Conservation (phyloP, 2,329 filamentous ascomycete species). For the Pseudogymnoascus sp. region DNA sequence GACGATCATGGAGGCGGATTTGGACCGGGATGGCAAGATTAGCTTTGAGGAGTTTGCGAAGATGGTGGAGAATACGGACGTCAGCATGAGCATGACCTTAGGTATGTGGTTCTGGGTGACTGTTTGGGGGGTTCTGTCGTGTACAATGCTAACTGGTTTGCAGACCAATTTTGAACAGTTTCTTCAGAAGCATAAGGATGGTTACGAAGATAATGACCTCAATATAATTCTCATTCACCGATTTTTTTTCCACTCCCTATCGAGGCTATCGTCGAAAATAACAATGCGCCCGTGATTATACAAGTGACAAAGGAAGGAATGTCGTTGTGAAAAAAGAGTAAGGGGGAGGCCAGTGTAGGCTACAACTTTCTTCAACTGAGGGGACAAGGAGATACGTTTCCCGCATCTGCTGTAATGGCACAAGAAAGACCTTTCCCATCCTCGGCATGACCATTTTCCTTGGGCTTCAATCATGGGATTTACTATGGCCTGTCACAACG, state of each 20-base stretch:
- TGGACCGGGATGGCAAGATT: conserved; percentile 94
- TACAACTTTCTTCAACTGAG: not conserved
- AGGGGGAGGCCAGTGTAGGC: not conserved
- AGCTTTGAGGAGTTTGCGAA: conserved; percentile 98
- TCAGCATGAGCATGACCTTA: conserved; percentile 67
- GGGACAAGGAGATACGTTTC: not conserved
- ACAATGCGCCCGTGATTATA: not conserved
- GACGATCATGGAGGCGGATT: conserved; percentile 98
- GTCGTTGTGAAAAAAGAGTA: not conserved
- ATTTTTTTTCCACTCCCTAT: not conserved
- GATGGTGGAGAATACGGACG: conserved; percentile 94
- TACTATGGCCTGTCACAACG: not conserved
- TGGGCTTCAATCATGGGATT: not conserved
- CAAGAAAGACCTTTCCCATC: not conserved
- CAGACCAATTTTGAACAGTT: conserved; percentile 6
- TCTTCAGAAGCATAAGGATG: conserved; percentile 58
- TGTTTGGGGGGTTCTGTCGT: not conserved
- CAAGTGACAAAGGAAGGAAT: not conserved
- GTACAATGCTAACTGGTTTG: not conserved
- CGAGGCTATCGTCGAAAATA: not conserved
- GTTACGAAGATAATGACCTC: conserved; percentile 8
- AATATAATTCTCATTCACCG: not conserved
- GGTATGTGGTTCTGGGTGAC: conserved; percentile 35
- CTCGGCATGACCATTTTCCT: not conserved
- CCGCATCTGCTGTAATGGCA: no score